Conservation (phyloP, 1,284 basidiomycete genomes). For the Coriolopsis trogii region DNA sequence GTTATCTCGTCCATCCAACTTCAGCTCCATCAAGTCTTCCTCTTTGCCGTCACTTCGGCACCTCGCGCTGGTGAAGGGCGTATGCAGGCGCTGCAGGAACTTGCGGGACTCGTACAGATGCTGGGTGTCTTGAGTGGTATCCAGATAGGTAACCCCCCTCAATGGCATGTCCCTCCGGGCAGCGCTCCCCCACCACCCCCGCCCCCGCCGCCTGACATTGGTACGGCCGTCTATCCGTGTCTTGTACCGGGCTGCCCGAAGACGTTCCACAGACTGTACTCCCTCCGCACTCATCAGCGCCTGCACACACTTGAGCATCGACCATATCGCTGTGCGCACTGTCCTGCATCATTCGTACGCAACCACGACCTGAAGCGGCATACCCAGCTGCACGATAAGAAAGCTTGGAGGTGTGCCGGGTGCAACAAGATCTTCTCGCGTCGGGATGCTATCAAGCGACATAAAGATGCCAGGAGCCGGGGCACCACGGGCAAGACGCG, state of each 20-base stretch:
- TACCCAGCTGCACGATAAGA: conserved; percentile 64
- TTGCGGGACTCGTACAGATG: conserved; percentile 75
- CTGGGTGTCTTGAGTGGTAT: conserved; percentile 75
- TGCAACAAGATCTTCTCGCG: conserved; percentile 74
- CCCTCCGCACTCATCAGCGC: conserved; percentile 68
- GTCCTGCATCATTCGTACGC: conserved; percentile 73
- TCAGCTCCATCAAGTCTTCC: conserved; percentile 71
- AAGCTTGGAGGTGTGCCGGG: conserved; percentile 69
- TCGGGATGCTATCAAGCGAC: conserved; percentile 74
- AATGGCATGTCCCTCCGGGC: conserved; percentile 29
- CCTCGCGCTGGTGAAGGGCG: conserved; percentile 53
- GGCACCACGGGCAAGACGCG: conserved; percentile 33
- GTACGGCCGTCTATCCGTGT: conserved; percentile 77
- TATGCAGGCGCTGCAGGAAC: conserved; percentile 62
- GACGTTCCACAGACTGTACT: conserved; percentile 66
- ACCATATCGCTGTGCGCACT: conserved; percentile 61
- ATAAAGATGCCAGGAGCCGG: conserved; percentile 60
- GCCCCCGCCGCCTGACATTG: conserved; percentile 52
- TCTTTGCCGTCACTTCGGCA: conserved; percentile 72
- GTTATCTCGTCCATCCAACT: conserved; percentile 67
- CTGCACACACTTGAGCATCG: conserved; percentile 58
- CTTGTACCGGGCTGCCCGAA: conserved; percentile 61
- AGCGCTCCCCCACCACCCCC: conserved; percentile 31
- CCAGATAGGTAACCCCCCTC: conserved; percentile 55
- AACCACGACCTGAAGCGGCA: conserved; percentile 80